Percentiles rank a stretch among this genome's conserved stretches.
Conservation (phyloP, 2,329 filamentous ascomycete genomes). For the Ceratocystis eucalypticola region DNA sequence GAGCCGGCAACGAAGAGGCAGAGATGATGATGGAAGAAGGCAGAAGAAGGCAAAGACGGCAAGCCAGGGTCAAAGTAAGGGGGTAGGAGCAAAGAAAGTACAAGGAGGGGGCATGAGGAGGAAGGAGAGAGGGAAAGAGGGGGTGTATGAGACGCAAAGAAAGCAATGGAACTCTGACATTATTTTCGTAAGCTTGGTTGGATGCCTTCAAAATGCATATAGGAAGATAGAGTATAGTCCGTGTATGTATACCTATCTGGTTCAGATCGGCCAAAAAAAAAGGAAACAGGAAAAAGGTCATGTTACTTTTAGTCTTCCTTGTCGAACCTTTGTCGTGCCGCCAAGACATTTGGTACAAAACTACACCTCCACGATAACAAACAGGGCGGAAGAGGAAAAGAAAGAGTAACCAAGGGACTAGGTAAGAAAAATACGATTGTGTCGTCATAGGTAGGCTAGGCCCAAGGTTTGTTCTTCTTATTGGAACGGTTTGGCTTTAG, state of each 20-base stretch:
- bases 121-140: neutral
- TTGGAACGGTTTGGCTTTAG: neutral
- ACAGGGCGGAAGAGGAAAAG: neutral
- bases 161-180: neutral
- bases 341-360: neutral
- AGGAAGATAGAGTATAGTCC: neutral
- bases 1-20: neutral
- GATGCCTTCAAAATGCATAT: neutral
- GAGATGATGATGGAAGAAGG: neutral
- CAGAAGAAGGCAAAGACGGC: neutral
- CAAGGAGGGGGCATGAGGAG: neutral
- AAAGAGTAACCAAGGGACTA: neutral
- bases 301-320: conserved; percentile 1
- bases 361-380: neutral
- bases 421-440: neutral
- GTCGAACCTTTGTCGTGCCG: conserved; percentile 3
- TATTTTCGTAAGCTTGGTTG: neutral
- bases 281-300: neutral
- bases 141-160: neutral
- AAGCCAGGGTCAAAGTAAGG: neutral
- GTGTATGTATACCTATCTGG: neutral
- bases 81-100: neutral
- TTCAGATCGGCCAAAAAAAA: neutral
- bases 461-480: neutral
- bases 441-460: neutral